Evolutionary conservation across 73 alveolate species (phyloP).

Genomic region (Uronychia binucleata): DNA sequence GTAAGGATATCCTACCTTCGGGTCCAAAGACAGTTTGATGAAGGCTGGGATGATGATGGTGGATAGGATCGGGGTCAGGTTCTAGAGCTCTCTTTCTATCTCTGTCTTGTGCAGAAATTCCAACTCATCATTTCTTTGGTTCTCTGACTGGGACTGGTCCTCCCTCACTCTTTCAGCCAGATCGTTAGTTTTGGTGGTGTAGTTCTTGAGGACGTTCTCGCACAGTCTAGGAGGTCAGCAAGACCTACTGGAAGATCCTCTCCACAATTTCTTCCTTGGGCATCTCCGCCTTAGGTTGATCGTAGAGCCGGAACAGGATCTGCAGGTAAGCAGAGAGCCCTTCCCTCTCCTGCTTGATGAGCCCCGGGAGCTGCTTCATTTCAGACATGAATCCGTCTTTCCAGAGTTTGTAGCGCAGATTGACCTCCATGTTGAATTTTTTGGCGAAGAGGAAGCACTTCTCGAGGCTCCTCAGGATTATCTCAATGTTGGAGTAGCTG

Average conservation of each 20-base stretch:
- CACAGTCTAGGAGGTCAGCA: background rate
- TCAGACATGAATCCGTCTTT: slow-evolving; percentile 69
- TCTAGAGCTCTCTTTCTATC: slow-evolving; percentile 43
- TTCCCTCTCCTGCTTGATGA: slow-evolving; percentile 57
- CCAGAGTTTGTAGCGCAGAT: slow-evolving; percentile 55
- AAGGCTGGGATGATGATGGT: slow-evolving; percentile 28
- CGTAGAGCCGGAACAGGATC: slow-evolving; percentile 42
- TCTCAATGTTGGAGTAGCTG: slow-evolving; percentile 13
- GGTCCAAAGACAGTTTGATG: slow-evolving; percentile 21
- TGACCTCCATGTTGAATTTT: slow-evolving; percentile 47
- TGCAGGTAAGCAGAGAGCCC: slow-evolving; percentile 32
- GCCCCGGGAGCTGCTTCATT: slow-evolving; percentile 60
- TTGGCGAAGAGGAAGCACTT: slow-evolving; percentile 53
- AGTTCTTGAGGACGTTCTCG: background rate
- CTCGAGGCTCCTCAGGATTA: slow-evolving; percentile 27
- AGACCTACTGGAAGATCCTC: slow-evolving; percentile 2
- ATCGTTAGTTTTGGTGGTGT: background rate
- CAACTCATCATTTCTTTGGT: background rate
- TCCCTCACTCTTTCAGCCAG: background rate
- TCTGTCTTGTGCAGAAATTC: slow-evolving; percentile 24
- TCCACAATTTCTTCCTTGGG: background rate
- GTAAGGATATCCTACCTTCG: background rate
- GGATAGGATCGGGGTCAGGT: slow-evolving; percentile 40
- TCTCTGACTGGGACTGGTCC: background rate
- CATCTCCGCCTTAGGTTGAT: slow-evolving; percentile 39